Evolutionary conservation across 163 green algal genomes (phyloP), one percentile per base, ranked within the genome.

Genomic region (Scenedesmus sp.): DNA sequence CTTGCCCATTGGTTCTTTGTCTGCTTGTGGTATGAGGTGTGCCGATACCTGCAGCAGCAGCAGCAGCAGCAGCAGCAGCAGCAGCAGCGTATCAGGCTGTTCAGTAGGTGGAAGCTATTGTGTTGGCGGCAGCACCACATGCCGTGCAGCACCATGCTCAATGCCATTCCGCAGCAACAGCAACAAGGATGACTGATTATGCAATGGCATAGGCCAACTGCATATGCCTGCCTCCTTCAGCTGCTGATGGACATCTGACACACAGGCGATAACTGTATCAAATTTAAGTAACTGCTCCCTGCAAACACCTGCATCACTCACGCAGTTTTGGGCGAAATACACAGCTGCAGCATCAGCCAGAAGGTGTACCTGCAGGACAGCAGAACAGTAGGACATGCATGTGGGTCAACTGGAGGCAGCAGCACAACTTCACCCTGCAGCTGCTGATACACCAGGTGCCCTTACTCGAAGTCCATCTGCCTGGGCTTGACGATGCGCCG

Each of bases 1-100:
- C 98, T 92, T 13, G 98, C 97, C 98, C 98, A 99, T 88, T 98
- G 96, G 88, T 99, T 98, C 89, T 99, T 99, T 1, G 98, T 99
- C 87, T 99, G 97, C 73, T 98, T 99, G 90, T 99, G 97, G 83
- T 99, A 99, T 20, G 96, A 96, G 0, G 97, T 98, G 93, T 99
- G 97, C 72, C 97, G 96, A 90, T 99, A 99, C 78, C 97, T 98
- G 95, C 89, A 88, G 7, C n/a, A 59, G n/a, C 56, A 70, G 9
- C 20, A 70, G 15, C 6, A 33, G n/a, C n/a, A n/a, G n/a, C n/a
- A n/a, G n/a, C n/a, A n/a, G n/a, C n/a, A n/a, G n/a, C n/a, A n/a
- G n/a, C n/a, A n/a, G n/a, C n/a, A n/a, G n/a, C n/a, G n/a, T n/a
- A n/a, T 70, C 1, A 33, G 24, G 53, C 15, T 16, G n/a, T 22